These are phyloP conservation scores for Pyrenophora teres DNA, from an alignment of 2,329 filamentous ascomycete species.

Conservation along the genomic window DNA sequence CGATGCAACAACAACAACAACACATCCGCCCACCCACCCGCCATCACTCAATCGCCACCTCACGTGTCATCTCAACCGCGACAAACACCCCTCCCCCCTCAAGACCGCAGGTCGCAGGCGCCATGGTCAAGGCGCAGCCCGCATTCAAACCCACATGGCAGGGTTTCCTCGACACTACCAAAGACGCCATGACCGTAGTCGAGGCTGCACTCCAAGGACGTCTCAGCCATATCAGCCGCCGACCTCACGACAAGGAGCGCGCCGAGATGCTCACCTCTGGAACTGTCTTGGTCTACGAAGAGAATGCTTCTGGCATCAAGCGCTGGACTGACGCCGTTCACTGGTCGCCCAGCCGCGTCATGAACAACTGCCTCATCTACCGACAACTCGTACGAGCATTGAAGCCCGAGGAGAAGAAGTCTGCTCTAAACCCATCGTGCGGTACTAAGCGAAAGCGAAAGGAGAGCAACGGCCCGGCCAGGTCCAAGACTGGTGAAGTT, in stretches of 20 bases:
- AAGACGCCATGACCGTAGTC: conserved; percentile 79
- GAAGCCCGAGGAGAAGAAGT: conserved; percentile 46
- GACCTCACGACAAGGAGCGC: conserved; percentile 85
- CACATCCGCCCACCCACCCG: conserved; percentile 24
- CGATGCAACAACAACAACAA: conserved; percentile 23
- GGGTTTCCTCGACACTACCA: conserved; percentile 70
- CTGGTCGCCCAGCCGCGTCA: conserved; percentile 87
- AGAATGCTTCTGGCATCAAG: conserved; percentile 88
- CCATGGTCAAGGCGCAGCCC: conserved; percentile 44
- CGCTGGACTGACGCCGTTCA: conserved; percentile 90
- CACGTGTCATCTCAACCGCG: conserved; percentile 30
- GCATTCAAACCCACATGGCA: conserved; percentile 66
- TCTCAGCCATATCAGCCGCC: conserved; percentile 75
- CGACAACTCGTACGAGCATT: conserved; percentile 65
- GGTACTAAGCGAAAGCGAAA: conserved; percentile 46
- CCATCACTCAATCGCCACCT: conserved; percentile 40
- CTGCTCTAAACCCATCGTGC: conserved; percentile 43
- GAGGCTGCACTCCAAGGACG: conserved; percentile 75
- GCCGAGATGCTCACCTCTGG: conserved; percentile 78
- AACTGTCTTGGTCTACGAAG: conserved; percentile 89
- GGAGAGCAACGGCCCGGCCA: conserved; percentile 31
- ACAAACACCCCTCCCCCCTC: conserved; percentile 38
- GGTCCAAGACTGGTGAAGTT: conserved; percentile 39
- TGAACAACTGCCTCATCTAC: conserved; percentile 85
- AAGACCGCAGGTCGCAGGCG: conserved; percentile 34